phyloP scores from a whole-genome alignment of 371 early-diverging fungal genomes.

The Nematocida sp. region DNA sequence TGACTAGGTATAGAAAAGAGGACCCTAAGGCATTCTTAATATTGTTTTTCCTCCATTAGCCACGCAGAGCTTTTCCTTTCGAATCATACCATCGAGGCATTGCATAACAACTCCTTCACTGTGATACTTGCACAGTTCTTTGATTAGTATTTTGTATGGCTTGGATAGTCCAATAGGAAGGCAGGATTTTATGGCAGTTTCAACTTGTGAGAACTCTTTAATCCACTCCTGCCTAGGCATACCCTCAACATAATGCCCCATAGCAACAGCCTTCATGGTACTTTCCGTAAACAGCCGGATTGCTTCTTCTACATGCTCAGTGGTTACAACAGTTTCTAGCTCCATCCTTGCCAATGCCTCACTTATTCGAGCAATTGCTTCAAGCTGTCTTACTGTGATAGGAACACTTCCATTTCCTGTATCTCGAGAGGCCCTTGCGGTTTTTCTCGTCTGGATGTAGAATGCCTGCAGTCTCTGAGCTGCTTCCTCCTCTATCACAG shows the following conservation, averaged over 20 bases:
- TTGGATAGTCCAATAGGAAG: slow-evolving; percentile 67
- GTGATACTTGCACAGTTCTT: slow-evolving; percentile 43
- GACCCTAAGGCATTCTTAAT: slow-evolving; percentile 62
- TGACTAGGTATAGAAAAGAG: no score
- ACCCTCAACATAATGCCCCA: slow-evolving; percentile 71
- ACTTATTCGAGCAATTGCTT: slow-evolving; percentile 95
- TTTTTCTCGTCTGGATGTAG: slow-evolving; percentile 84
- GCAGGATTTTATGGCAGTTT: slow-evolving; percentile 58
- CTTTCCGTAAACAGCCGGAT: slow-evolving; percentile 91
- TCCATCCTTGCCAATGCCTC: slow-evolving; percentile 95
- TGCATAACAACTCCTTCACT: slow-evolving; percentile 60
- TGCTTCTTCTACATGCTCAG: slow-evolving; percentile 92
- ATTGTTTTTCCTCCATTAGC: slow-evolving; percentile 65
- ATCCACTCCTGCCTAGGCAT: slow-evolving; percentile 66
- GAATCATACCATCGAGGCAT: slow-evolving; percentile 69
- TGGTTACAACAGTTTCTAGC: slow-evolving; percentile 79
- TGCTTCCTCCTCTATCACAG: slow-evolving; percentile 66
- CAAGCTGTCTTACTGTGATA: slow-evolving; percentile 95
- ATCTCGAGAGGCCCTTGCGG: slow-evolving; percentile 78
- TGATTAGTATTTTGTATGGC: slow-evolving; percentile 53
- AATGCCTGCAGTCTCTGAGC: slow-evolving; percentile 75
- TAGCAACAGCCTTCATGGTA: slow-evolving; percentile 83
- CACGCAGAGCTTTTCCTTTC: slow-evolving; percentile 65
- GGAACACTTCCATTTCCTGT: slow-evolving; percentile 81
- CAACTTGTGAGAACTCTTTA: slow-evolving; percentile 60